Conservation (phyloP, 116 monocot genomes). For the Zostera marina region DNA sequence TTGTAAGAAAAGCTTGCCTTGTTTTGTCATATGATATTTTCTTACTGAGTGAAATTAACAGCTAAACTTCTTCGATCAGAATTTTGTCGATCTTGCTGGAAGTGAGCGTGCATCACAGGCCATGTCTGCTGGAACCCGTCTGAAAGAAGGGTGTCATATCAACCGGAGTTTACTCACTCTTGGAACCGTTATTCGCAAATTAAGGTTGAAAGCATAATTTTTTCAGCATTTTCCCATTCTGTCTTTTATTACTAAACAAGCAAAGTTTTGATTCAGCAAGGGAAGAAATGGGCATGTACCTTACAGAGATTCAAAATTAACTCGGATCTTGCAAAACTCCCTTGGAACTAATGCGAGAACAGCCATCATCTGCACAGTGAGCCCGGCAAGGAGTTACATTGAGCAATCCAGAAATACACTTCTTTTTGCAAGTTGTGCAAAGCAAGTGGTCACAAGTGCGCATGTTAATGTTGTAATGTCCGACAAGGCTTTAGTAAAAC, state of each 20-base stretch:
- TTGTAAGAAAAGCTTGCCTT: constrained; percentile 37
- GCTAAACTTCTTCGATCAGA: constrained; percentile 23
- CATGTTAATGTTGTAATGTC: constrained; percentile 94
- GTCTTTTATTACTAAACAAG: not conserved
- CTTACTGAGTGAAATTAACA: not conserved
- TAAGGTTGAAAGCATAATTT: constrained; percentile 37
- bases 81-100: constrained; percentile 97
- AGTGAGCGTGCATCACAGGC: constrained; percentile 97
- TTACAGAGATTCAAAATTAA: constrained; percentile 92
- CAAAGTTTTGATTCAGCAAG: constrained; percentile 37
- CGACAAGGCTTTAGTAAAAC: constrained; percentile 82
- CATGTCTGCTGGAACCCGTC: constrained; percentile 67
- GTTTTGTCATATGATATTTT: too few relatives aligned
- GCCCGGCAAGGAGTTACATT: constrained; percentile 78
- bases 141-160: constrained; percentile 98
- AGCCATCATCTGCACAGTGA: constrained; percentile 98
- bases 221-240: not conserved
- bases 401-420: constrained; percentile 95
- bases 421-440: constrained; percentile 91
- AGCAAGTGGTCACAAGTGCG: constrained; percentile 76
- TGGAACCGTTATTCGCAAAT: constrained; percentile 94
- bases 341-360: constrained; percentile 94
- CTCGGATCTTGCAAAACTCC: constrained; percentile 76
- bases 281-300: constrained; percentile 85
- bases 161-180: constrained; percentile 94